Base-by-base conservation (phyloP, 257 asterid genomes). In the Avicennia marina region DNA sequence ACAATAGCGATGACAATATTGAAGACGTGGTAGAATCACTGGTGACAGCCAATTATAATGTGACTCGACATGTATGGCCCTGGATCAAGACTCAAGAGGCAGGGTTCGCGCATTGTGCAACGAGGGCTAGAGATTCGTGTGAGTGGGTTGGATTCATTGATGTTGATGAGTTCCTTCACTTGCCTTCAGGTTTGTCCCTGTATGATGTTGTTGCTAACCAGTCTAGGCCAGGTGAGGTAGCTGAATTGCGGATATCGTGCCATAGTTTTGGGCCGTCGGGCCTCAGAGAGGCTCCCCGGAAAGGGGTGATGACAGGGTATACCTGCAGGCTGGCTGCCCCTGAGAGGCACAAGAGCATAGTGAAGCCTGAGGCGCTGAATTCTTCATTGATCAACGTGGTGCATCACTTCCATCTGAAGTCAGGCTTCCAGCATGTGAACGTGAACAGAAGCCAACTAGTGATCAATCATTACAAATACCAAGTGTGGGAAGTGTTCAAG, bases 1-100 rank as follows among this genome's bases (percentile, higher is more conserved):
- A 84, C 65, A 78, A 74, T 43, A 84, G 94, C 36, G 78, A 67
- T 20, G 89, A 84, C 11, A 65, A 60, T 7, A 63, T 80, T 7
- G 66, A 72, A 15, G 15, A 38, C 1, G 75, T 76, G 7, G 27
- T 81, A 2, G 34, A 68, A 22, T 43, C 59, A 13, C 61, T 81
- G 24, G 52, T 17, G 1, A 11, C 20, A 5, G 31, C 50, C 10
- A 61, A 57, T 21, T 71, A 64, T 16, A 81, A 78, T 1, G 54
- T 81, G 19, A 67, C 76, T 0, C 61, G 79, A 3, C 81, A 81
- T 45, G 62, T 67, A n/a, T 84, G 94, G 94, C 89, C 94, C 8
- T 84, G 94, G 94, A 67, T 78, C 64, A 84, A 84, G 70, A 67
- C 78, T 13, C 94, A 84, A 31, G 94, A 84, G 49, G 86, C 87